Conservation (phyloP, 2,329 filamentous ascomycete species). For the Sporothrix protearum region DNA sequence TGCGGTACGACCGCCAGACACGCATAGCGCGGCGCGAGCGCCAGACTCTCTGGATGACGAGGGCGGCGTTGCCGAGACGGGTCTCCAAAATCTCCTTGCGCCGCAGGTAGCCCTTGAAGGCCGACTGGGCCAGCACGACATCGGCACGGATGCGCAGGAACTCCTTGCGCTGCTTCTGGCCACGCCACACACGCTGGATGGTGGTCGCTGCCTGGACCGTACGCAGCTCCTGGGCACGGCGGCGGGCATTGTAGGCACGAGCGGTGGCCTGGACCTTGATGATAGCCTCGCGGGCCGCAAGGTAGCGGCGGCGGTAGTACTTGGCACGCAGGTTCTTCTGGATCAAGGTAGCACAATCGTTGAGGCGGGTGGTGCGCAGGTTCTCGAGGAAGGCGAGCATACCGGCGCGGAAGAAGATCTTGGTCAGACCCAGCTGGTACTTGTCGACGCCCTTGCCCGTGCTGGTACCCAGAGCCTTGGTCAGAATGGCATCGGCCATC, state of each 20-base stretch:
- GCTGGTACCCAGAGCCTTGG: slow-evolving; percentile 77
- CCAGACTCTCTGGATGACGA: slow-evolving; percentile 88
- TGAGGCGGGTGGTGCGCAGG: slow-evolving; percentile 81
- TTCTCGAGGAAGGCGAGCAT: slow-evolving; percentile 99
- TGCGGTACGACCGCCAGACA: slow-evolving; percentile 82
- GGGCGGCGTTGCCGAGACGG: slow-evolving; percentile 83
- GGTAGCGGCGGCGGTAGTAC: slow-evolving; percentile 88
- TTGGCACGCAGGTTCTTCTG: slow-evolving; percentile 97
- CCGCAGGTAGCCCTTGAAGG: slow-evolving; percentile 86
- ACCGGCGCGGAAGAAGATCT: slow-evolving; percentile 98
- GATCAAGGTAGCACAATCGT: slow-evolving; percentile 93
- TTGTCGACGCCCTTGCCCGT: slow-evolving; percentile 77
- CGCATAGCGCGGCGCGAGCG: slow-evolving; percentile 73
- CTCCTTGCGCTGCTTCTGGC: slow-evolving; percentile 79
- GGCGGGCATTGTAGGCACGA: slow-evolving; percentile 74
- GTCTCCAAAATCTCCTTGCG: slow-evolving; percentile 92
- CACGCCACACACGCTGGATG: slow-evolving; percentile 93
- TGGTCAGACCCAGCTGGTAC: slow-evolving; percentile 94
- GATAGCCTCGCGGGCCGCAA: slow-evolving; percentile 80
- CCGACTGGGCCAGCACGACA: slow-evolving; percentile 81
- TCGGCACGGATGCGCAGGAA: slow-evolving; percentile 77
- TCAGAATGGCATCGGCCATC: slow-evolving; percentile 90
- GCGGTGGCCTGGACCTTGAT: slow-evolving; percentile 73
- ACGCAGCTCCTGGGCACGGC: slow-evolving; percentile 73
- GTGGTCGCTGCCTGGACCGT: slow-evolving; percentile 84